These are phyloP conservation scores for Limonium bicolor DNA, from an alignment of 148 eudicot species.

Conservation along the genomic window DNA sequence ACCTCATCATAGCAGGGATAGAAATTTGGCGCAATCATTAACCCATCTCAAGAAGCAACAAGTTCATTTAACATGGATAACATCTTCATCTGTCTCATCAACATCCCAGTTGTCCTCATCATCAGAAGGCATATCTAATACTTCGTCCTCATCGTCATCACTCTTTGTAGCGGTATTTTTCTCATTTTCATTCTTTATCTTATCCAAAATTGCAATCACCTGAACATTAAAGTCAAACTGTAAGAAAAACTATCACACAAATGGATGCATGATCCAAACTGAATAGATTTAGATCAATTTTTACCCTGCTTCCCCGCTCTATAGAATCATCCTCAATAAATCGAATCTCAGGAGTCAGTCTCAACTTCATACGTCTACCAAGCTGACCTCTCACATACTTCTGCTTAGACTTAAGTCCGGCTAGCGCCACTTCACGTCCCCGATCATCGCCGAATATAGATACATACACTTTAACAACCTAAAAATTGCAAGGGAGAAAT, in stretches of 20 bases:
- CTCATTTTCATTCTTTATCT: constrained; percentile 49
- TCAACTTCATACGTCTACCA: constrained; percentile 82
- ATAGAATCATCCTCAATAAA: constrained; percentile 84
- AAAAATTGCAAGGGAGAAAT: constrained; percentile 1
- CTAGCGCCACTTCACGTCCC: constrained; percentile 82
- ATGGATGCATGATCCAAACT: background rate
- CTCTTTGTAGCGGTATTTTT: constrained; percentile 11
- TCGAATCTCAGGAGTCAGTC: constrained; percentile 89
- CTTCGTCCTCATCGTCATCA: constrained; percentile 13
- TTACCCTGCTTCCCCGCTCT: constrained; percentile 97
- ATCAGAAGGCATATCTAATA: constrained; percentile 19
- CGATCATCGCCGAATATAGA: constrained; percentile 96
- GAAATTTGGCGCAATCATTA: constrained; percentile 5
- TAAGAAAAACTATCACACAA: background rate
- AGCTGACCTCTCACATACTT: constrained; percentile 76
- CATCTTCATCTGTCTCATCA: constrained; percentile 66
- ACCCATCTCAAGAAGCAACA: constrained; percentile 5
- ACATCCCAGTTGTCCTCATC: constrained; percentile 43
- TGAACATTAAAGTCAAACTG: constrained; percentile 12
- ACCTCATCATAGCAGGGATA: background rate
- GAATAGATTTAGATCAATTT: background rate
- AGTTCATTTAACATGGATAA: constrained; percentile 67
- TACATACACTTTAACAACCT: constrained; percentile 92
- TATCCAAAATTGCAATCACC: constrained; percentile 93
- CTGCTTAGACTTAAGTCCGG: constrained; percentile 81